Percentiles rank a stretch among this genome's conserved stretches.
These are phyloP conservation scores for Myriosclerotinia duriaeana DNA, from an alignment of 2,329 filamentous ascomycete genomes.

Conservation along the genomic window DNA sequence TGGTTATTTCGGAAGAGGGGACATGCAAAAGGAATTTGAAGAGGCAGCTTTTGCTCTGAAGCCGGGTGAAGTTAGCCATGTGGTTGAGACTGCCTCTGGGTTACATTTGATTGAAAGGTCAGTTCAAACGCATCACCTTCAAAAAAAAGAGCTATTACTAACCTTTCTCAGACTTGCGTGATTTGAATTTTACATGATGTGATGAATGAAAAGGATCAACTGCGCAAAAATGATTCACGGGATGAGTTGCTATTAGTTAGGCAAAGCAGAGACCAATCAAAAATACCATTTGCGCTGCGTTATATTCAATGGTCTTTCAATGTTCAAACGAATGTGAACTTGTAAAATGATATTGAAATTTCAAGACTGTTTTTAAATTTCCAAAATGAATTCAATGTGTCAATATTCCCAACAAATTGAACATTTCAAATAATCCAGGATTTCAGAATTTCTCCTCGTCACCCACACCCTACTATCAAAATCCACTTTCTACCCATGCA, in stretches of 20 bases:
- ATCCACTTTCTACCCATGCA: no score
- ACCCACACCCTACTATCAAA: no score
- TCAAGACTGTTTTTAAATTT: no score
- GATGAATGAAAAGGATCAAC: not conserved
- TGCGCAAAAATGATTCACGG: not conserved
- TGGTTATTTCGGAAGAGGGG: constrained; percentile 88
- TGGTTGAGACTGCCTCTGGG: constrained; percentile 91
- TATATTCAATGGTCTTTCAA: not conserved
- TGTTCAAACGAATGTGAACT: no score
- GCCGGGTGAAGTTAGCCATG: constrained; percentile 78
- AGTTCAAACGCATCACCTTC: constrained; percentile 3
- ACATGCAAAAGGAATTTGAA: constrained; percentile 99
- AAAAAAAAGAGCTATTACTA: not conserved
- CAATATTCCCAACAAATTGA: no score
- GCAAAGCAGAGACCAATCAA: not conserved
- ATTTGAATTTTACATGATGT: constrained; percentile 3
- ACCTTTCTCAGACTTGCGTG: constrained; percentile 18
- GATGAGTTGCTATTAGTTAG: not conserved
- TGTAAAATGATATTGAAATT: no score
- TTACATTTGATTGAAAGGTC: constrained; percentile 95
- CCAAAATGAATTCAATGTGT: no score
- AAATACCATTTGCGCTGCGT: not conserved
- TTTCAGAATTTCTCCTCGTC: no score
- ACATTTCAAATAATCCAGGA: no score
- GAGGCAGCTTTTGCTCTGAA: constrained; percentile 90